These are phyloP conservation scores for Serendipita sp. DNA, from an alignment of 768 basidiomycete species.

Conservation along the genomic window DNA sequence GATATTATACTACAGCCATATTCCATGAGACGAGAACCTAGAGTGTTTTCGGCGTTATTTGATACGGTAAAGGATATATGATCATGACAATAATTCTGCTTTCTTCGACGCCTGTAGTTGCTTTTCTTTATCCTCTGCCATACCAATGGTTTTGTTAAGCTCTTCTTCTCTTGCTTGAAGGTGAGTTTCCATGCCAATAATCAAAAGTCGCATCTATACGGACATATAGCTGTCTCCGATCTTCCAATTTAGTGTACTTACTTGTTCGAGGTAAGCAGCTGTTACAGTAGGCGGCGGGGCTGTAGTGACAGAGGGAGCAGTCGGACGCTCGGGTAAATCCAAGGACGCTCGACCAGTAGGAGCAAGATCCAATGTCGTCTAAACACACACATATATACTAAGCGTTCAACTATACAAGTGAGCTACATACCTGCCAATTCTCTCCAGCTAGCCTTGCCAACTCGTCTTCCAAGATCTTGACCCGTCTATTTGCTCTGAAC, in stretches of 20 bases:
- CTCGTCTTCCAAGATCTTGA: conserved; percentile 61
- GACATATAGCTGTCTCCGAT: background rate
- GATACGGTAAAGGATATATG: background rate
- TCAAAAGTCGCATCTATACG: background rate
- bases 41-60: background rate
- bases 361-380: background rate
- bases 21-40: background rate
- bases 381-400: background rate
- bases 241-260: background rate
- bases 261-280: background rate
- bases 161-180: background rate
- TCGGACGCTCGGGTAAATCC: background rate
- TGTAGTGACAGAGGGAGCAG: background rate
- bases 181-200: background rate
- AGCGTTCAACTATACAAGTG: background rate
- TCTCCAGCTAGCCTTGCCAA: conserved; percentile 54
- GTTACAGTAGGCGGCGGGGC: background rate
- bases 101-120: background rate
- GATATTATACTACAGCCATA: background rate
- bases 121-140: background rate
- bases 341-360: background rate
- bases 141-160: background rate
- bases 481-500: conserved; percentile 44
- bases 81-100: background rate
- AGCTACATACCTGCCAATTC: conserved; percentile 59